Evolutionary conservation across 768 basidiomycete genomes (phyloP), one percentile per base, ranked within the genome.

Genomic region (Mycena crocata): DNA sequence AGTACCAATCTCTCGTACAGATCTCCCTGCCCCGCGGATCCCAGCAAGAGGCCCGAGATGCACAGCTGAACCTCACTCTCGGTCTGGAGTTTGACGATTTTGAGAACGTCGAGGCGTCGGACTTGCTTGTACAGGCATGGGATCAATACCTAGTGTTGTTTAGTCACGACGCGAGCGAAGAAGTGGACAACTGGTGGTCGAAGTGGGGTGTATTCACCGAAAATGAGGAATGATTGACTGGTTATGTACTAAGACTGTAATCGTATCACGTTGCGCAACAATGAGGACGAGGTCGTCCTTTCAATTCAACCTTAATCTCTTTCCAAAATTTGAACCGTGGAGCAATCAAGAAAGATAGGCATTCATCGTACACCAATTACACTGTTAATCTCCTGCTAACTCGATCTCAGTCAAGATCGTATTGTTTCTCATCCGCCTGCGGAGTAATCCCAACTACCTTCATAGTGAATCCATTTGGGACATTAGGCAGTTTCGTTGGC

Each of bases 391-490:
- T n/a, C n/a, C n/a, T n/a, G n/a, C n/a, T n/a, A n/a, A n/a, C n/a
- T n/a, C n/a, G n/a, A n/a, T n/a, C n/a, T n/a, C n/a, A n/a, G n/a
- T n/a, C n/a, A n/a, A n/a, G n/a, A n/a, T n/a, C n/a, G n/a, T n/a
- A n/a, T n/a, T n/a, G n/a, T n/a, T n/a, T n/a, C n/a, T n/a, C n/a
- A n/a, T n/a, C n/a, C n/a, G n/a, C n/a, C n/a, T n/a, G n/a, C n/a
- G n/a, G n/a, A n/a, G n/a, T n/a, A n/a, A 48, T 63, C n/a, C 59
- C 62, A 26, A 64, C 63, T 39, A 51, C 63, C 32, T 15, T n/a
- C 9, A 65, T 58, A 1, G 68, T 71, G 19, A 72, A 74, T 2
- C 73, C 71, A 49, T 74, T 74, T 5, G 57, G 57, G 13, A 67
- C 57, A 55, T 67, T 66, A n/a, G 64, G 68, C 48, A 67, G 15